Evolutionary conservation across 768 basidiomycete species (phyloP).

Genomic region (Agrocybe chaxingu): DNA sequence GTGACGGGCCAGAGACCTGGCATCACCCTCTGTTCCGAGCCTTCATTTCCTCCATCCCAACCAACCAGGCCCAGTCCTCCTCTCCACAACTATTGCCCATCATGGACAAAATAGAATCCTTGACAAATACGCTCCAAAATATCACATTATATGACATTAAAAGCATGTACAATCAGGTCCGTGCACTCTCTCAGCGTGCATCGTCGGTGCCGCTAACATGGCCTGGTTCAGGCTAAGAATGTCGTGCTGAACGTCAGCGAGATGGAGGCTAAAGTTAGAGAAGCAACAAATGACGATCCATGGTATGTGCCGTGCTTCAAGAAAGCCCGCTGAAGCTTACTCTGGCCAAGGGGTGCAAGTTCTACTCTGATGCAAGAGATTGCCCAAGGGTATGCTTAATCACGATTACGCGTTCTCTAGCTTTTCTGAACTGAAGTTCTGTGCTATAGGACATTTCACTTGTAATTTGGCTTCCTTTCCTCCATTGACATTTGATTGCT

Average conservation of each 20-base stretch:
- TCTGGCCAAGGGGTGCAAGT: slow-evolving; percentile 79
- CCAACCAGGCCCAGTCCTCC: not conserved
- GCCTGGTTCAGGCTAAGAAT: slow-evolving; percentile 75
- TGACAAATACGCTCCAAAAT: slow-evolving; percentile 74
- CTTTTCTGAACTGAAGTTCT: not conserved
- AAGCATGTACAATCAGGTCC: slow-evolving; percentile 89
- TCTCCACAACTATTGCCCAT: slow-evolving; percentile 6
- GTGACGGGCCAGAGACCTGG: too few relatives aligned
- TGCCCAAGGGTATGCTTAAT: slow-evolving; percentile 72
- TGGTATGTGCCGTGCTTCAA: slow-evolving; percentile 61
- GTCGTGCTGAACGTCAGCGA: slow-evolving; percentile 94
- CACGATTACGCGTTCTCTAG: not conserved
- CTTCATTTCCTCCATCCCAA: not conserved
- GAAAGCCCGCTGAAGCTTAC: not conserved
- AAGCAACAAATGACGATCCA: slow-evolving; percentile 97
- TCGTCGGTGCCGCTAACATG: slow-evolving; percentile 15
- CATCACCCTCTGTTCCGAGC: too few relatives aligned
- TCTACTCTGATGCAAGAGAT: slow-evolving; percentile 99
- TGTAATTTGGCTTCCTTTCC: slow-evolving; percentile 49
- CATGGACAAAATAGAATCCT: slow-evolving; percentile 80
- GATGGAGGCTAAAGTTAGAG: slow-evolving; percentile 94
- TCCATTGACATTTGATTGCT: slow-evolving; percentile 2
- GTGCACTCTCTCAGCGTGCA: slow-evolving; percentile 8
- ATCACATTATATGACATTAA: slow-evolving; percentile 93
- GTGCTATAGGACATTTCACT: slow-evolving; percentile 83